Percentiles rank a stretch among this genome's conserved stretches.
Evolutionary conservation across 208 protist species (phyloP).

Genomic region (Phytomonas francai): DNA sequence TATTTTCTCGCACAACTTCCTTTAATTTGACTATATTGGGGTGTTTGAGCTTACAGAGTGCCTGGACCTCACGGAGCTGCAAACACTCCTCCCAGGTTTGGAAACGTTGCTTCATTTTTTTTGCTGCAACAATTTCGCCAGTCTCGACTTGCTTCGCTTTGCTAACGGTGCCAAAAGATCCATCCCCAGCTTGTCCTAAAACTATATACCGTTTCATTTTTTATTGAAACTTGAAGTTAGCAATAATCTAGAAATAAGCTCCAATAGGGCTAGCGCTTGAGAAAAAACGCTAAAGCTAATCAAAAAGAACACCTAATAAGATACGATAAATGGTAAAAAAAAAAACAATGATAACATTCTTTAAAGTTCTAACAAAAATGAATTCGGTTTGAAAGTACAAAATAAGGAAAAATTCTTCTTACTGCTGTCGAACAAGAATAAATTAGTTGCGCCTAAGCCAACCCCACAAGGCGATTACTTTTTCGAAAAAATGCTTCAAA

Average conservation of each 20-base stretch:
- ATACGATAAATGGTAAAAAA: background rate
- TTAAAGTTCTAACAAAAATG: background rate
- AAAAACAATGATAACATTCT: background rate
- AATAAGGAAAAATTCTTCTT: background rate
- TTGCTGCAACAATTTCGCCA: constrained; percentile 96
- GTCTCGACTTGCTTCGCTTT: constrained; percentile 88
- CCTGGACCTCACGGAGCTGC: constrained; percentile 94
- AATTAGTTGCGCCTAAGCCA: background rate
- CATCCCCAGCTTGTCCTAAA: constrained; percentile 93
- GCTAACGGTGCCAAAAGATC: constrained; percentile 95
- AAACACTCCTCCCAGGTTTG: constrained; percentile 97
- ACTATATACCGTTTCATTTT: constrained; percentile 94
- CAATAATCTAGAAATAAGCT: background rate
- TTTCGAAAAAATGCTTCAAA: background rate
- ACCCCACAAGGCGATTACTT: background rate
- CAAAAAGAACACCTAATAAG: background rate
- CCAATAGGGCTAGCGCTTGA: background rate
- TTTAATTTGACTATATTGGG: constrained; percentile 96
- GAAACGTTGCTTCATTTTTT: constrained; percentile 98
- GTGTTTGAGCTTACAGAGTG: constrained; percentile 94
- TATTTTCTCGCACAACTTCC: constrained; percentile 97
- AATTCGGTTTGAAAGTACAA: background rate
- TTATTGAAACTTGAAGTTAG: background rate
- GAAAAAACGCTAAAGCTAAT: background rate
- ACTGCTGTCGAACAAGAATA: background rate